phyloP scores from a whole-genome alignment of 768 basidiomycete species.

The Russula sp. region DNA sequence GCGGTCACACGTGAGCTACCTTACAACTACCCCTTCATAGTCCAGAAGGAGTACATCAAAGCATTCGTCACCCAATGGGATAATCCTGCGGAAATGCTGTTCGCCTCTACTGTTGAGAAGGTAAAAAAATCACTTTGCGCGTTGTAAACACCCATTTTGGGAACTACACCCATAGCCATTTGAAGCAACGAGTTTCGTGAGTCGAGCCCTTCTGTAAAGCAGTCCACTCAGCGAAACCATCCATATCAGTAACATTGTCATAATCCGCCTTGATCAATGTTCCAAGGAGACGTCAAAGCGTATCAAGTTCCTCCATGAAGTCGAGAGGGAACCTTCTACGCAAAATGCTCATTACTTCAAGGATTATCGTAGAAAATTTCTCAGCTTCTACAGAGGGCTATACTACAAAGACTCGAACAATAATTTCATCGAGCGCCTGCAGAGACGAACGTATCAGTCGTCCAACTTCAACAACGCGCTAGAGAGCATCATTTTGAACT shows the following conservation, averaged over 20 bases:
- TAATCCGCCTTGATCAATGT: not conserved
- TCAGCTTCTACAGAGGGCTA: not conserved
- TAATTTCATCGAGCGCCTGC: not conserved
- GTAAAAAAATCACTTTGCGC: slow-evolving; percentile 34
- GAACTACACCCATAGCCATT: slow-evolving; percentile 43
- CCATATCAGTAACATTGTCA: not conserved
- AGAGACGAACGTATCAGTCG: not conserved
- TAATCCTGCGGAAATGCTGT: slow-evolving; percentile 37
- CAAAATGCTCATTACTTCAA: slow-evolving; percentile 2
- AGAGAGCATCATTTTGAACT: not conserved
- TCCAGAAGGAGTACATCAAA: slow-evolving; percentile 45
- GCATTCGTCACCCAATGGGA: slow-evolving; percentile 42
- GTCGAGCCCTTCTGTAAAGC: slow-evolving; percentile 17
- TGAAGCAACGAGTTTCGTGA: slow-evolving; percentile 43
- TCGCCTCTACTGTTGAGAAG: slow-evolving; percentile 32
- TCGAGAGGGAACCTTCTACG: not conserved
- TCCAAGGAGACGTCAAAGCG: no score
- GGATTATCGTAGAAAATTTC: slow-evolving; percentile 9
- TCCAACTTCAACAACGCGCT: not conserved
- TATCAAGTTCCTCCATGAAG: not conserved
- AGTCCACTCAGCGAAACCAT: not conserved
- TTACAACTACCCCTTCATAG: slow-evolving; percentile 56
- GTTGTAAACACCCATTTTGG: slow-evolving; percentile 45
- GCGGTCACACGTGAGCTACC: slow-evolving; percentile 67
- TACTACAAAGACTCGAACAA: not conserved